Evolutionary conservation across 192 early-diverging fungal genomes (phyloP).

Genomic region (Phlyctochytrium planicorne): DNA sequence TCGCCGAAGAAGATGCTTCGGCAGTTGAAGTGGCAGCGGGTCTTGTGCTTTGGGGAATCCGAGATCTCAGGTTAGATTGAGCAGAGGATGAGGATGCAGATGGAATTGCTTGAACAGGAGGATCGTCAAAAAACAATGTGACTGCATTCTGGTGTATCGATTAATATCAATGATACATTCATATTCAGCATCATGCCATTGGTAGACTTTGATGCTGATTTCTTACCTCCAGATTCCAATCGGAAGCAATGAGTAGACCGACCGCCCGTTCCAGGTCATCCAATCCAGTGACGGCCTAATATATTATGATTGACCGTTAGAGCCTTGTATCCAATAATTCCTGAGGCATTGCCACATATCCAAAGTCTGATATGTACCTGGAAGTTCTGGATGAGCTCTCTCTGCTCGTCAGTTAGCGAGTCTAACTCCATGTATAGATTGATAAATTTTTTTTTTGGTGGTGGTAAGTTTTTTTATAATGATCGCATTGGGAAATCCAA

Average conservation of each 20-base stretch:
- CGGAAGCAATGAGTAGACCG: conserved; percentile 26
- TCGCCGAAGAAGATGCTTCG: background rate
- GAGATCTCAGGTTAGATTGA: too few species aligned
- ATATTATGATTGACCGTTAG: background rate
- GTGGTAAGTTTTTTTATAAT: too few species aligned
- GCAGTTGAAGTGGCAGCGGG: background rate
- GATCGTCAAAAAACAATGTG: too few species aligned
- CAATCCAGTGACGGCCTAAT: conserved; percentile 20
- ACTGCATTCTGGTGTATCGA: too few species aligned
- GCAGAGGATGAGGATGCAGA: too few species aligned
- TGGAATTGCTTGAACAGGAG: too few species aligned
- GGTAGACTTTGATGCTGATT: too few species aligned
- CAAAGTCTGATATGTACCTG: conserved; percentile 27
- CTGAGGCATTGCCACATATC: background rate
- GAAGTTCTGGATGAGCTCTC: conserved; percentile 30
- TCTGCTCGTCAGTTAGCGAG: conserved; percentile 38
- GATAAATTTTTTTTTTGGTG: conserved; percentile 6
- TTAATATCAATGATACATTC: too few species aligned
- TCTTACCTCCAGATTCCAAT: conserved; percentile 41
- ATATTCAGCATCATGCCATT: too few species aligned
- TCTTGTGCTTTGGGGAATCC: too few species aligned
- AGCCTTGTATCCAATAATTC: background rate
- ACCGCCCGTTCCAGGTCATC: conserved; percentile 37
- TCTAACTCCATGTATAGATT: conserved; percentile 36
- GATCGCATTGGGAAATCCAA: too few species aligned